Conservation (phyloP, 371 early-diverging fungal genomes). For the Mucor lusitanicus region DNA sequence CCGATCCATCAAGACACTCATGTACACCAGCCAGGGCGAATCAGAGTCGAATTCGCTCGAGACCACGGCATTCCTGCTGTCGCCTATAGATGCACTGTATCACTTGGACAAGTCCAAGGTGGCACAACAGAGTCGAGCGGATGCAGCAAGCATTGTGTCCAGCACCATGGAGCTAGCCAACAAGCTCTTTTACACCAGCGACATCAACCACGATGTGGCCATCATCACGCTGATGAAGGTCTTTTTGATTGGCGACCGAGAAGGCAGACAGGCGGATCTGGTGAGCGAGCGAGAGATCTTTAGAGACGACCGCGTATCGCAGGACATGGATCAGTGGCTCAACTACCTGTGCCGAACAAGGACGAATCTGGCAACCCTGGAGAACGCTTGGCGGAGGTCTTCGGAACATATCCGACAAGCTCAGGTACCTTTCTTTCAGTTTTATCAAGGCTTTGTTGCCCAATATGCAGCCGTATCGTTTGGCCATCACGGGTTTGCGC, state of each 20-base stretch:
- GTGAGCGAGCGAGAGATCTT: constrained; percentile 54
- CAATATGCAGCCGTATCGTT: constrained; percentile 54
- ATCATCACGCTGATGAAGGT: constrained; percentile 56
- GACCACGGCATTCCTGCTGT: constrained; percentile 46
- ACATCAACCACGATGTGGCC: constrained; percentile 39
- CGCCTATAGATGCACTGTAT: constrained; percentile 58
- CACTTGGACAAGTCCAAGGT: constrained; percentile 41
- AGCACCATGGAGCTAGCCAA: constrained; percentile 43
- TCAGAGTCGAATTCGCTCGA: neutral
- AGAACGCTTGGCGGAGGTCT: constrained; percentile 47
- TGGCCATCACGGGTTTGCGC: constrained; percentile 43
- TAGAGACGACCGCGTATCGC: constrained; percentile 44
- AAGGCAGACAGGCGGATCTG: constrained; percentile 32
- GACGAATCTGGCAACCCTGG: constrained; percentile 29
- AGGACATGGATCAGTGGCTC: constrained; percentile 39
- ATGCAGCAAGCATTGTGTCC: constrained; percentile 36
- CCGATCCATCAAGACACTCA: constrained; percentile 24
- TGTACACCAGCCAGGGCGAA: constrained; percentile 17
- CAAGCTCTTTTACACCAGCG: constrained; percentile 18
- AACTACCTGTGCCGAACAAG: constrained; percentile 30
- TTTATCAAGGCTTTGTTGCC: constrained; percentile 62
- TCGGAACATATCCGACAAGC: constrained; percentile 42
- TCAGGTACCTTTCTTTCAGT: constrained; percentile 56
- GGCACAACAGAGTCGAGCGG: constrained; percentile 23
- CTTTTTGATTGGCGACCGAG: constrained; percentile 46